Conservation (phyloP, 2,329 filamentous ascomycete genomes). For the Fonsecaea erecta region DNA sequence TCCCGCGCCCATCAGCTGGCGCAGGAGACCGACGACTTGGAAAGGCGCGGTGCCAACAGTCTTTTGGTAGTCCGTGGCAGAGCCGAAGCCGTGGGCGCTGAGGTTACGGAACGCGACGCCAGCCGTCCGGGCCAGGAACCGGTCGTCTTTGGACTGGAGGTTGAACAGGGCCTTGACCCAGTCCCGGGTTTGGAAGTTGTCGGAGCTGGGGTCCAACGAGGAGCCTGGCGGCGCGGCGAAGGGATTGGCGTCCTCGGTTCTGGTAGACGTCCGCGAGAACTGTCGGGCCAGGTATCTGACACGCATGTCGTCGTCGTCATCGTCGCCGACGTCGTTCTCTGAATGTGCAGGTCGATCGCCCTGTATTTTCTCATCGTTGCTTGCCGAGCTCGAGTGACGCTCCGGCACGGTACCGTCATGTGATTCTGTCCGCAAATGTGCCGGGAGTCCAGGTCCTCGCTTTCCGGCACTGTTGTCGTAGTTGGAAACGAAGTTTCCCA, state of each 20-base stretch:
- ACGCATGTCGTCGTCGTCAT: conserved; percentile 22
- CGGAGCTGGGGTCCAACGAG: conserved; percentile 51
- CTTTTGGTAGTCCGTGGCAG: conserved; percentile 46
- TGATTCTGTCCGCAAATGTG: conserved; percentile 7
- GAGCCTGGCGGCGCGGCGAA: conserved; percentile 39
- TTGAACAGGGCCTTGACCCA: conserved; percentile 56
- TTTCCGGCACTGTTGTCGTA: conserved; percentile 21
- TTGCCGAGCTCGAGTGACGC: background rate
- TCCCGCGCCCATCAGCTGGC: conserved; percentile 40
- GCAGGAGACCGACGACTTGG: conserved; percentile 42
- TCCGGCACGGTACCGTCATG: background rate
- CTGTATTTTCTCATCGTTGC: background rate
- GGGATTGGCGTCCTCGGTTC: conserved; percentile 27
- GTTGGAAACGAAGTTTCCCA: conserved; percentile 29
- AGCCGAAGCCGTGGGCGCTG: conserved; percentile 47
- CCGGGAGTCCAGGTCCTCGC: conserved; percentile 10
- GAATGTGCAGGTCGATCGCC: conserved; percentile 23
- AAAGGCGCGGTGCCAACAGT: conserved; percentile 51
- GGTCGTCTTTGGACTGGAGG: conserved; percentile 44
- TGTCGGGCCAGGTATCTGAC: conserved; percentile 35
- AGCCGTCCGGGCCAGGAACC: conserved; percentile 46
- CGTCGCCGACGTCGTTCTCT: conserved; percentile 27
- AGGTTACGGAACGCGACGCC: conserved; percentile 49
- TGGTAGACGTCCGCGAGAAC: conserved; percentile 30
- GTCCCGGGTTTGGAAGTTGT: conserved; percentile 51